Conservation (phyloP, 306 rosid species). For the Hippophae rhamnoides region DNA sequence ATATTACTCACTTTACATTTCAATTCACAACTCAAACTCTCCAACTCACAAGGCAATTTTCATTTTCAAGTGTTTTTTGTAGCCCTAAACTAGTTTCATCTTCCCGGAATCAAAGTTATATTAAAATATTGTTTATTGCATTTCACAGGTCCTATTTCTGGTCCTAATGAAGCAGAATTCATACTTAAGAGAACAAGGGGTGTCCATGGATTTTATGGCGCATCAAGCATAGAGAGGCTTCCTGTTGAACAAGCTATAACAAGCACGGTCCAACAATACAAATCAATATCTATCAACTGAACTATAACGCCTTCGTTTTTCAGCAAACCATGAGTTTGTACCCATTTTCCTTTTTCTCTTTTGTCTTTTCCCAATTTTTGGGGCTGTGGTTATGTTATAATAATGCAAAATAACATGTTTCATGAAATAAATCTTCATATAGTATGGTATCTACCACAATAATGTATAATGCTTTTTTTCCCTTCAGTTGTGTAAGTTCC, state of each 20-base stretch:
- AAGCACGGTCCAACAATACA: conserved; percentile 58
- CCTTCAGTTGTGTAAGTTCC: too few species aligned
- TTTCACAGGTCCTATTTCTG: conserved; percentile 76
- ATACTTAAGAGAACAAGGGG: conserved; percentile 68
- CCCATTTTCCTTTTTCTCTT: conserved; percentile 1
- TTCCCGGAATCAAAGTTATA: background rate
- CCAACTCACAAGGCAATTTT: too few species aligned
- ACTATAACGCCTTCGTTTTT: conserved; percentile 16
- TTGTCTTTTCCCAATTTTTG: conserved; percentile 2
- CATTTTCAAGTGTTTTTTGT: too few species aligned
- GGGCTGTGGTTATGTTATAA: background rate
- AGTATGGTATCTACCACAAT: too few species aligned
- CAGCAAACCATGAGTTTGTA: background rate
- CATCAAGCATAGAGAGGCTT: conserved; percentile 90
- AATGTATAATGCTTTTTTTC: too few species aligned
- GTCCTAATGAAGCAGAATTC: conserved; percentile 80
- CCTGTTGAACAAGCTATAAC: conserved; percentile 92
- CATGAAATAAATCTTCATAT: too few species aligned
- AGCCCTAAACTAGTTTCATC: too few species aligned
- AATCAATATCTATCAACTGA: conserved; percentile 54
- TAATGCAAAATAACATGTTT: background rate
- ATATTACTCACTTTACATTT: background rate
- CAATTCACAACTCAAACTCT: too few species aligned
- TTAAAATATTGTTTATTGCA: conserved; percentile 7
- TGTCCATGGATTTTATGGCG: conserved; percentile 93